Evolutionary conservation across 1,139 yeast species (phyloP).

Genomic region (Kodamaea anthophila): DNA sequence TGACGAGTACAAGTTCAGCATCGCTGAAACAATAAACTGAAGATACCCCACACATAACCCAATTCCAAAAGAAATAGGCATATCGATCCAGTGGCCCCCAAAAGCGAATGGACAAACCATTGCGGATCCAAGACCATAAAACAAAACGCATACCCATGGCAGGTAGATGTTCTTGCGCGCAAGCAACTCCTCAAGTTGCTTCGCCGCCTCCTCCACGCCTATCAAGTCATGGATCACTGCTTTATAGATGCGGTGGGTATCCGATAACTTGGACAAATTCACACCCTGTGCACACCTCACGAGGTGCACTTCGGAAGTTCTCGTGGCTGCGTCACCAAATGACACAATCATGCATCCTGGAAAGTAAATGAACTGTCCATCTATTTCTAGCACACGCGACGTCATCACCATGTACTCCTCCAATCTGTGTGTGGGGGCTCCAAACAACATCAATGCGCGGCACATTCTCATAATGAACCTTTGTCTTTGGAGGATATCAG

Average conservation of each 20-base stretch:
- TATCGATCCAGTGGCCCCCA: slow-evolving; percentile 84
- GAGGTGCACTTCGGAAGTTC: slow-evolving; percentile 88
- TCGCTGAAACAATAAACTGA: slow-evolving; percentile 78
- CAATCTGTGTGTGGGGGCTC: slow-evolving; percentile 91
- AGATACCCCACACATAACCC: slow-evolving; percentile 79
- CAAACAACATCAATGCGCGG: slow-evolving; percentile 82
- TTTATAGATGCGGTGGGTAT: slow-evolving; percentile 78
- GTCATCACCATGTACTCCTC: slow-evolving; percentile 93
- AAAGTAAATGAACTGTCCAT: slow-evolving; percentile 82
- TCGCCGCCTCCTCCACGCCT: slow-evolving; percentile 82
- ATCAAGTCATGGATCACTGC: slow-evolving; percentile 81
- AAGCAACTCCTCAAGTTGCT: slow-evolving; percentile 60
- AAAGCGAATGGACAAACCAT: slow-evolving; percentile 85
- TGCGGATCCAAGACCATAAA: slow-evolving; percentile 77
- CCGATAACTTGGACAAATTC: slow-evolving; percentile 72
- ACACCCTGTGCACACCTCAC: slow-evolving; percentile 84
- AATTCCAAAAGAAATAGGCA: slow-evolving; percentile 76
- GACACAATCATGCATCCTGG: slow-evolving; percentile 95
- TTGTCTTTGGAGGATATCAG: slow-evolving; percentile 81
- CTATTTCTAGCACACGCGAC: slow-evolving; percentile 80
- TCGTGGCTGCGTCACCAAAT: slow-evolving; percentile 87
- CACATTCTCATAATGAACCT: slow-evolving; percentile 78
- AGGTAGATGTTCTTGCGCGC: slow-evolving; percentile 57
- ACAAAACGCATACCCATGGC: slow-evolving; percentile 70
- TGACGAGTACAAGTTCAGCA: slow-evolving; percentile 75